A percentile compares a stretch with the other conserved stretches of the same genome.
Conservation (phyloP, 1,139 yeast species). For the Torulaspora globosa region DNA sequence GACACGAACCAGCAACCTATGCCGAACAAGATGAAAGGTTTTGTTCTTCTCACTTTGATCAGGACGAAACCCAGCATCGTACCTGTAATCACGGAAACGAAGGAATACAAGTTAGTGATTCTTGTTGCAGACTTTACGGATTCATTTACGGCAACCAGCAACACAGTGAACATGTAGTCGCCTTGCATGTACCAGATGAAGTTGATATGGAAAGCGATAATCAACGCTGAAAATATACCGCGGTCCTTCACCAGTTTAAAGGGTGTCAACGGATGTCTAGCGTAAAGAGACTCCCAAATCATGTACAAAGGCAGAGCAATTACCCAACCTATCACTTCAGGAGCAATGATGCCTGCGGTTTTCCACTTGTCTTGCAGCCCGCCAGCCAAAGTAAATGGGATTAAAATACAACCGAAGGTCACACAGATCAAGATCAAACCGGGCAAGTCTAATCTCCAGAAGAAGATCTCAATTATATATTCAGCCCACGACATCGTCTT, state of each 20-base stretch:
- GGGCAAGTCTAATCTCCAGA: slow-evolving; percentile 53
- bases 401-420: slow-evolving; percentile 51
- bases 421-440: slow-evolving; percentile 51
- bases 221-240: slow-evolving; percentile 57
- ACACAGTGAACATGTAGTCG: slow-evolving; percentile 59
- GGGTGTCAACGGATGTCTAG: slow-evolving; percentile 50
- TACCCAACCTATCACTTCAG: slow-evolving; percentile 55
- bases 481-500: slow-evolving; percentile 29
- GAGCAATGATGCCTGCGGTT: slow-evolving; percentile 55
- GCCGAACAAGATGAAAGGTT: slow-evolving; percentile 58
- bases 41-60: slow-evolving; percentile 49
- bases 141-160: slow-evolving; percentile 56
- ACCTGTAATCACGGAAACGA: slow-evolving; percentile 61
- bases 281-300: slow-evolving; percentile 50
- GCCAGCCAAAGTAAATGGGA: slow-evolving; percentile 56
- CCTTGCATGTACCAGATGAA: slow-evolving; percentile 65
- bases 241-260: slow-evolving; percentile 52
- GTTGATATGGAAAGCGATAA: slow-evolving; percentile 51
- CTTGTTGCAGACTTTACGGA: slow-evolving; percentile 57
- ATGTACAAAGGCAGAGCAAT: slow-evolving; percentile 49
- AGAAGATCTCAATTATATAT: slow-evolving; percentile 35
- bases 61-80: slow-evolving; percentile 52
- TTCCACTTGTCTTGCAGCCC: slow-evolving; percentile 51
- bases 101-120: slow-evolving; percentile 58
- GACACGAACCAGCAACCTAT: slow-evolving; percentile 50